Evolutionary conservation across 106 monocot genomes (phyloP).

Genomic region (Acorus gramineus): DNA sequence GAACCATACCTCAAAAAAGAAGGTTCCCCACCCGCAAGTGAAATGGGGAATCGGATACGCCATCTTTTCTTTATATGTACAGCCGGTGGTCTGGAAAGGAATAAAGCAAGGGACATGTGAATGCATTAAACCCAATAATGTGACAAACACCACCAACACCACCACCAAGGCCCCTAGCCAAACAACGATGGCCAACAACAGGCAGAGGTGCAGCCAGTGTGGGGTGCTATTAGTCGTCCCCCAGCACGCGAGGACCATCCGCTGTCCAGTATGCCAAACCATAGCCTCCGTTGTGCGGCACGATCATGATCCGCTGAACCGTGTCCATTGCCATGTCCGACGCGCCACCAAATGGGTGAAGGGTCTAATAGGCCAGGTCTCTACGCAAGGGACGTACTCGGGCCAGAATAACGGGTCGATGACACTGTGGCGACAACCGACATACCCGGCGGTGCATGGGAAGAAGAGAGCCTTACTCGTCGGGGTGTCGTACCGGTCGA

Average conservation of each 20-base stretch:
- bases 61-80: too few species aligned
- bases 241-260: slow-evolving; percentile 5
- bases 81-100: too few species aligned
- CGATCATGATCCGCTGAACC: not conserved
- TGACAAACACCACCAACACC: too few species aligned
- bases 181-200: not conserved
- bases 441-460: slow-evolving; percentile 20
- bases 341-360: slow-evolving; percentile 28
- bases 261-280: slow-evolving; percentile 26
- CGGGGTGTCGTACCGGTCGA: slow-evolving; percentile 31
- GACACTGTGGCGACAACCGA: slow-evolving; percentile 1
- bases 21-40: too few species aligned
- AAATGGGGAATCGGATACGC: too few species aligned
- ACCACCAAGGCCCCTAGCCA: too few species aligned
- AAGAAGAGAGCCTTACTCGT: slow-evolving; percentile 41
- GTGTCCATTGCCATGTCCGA: not conserved
- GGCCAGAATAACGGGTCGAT: not conserved
- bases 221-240: slow-evolving; percentile 12
- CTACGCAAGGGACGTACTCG: not conserved
- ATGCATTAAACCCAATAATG: too few species aligned
- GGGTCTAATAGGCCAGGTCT: slow-evolving; percentile 5
- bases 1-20: too few species aligned
- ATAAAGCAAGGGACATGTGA: too few species aligned
- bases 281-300: not conserved
- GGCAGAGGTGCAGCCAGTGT: slow-evolving; percentile 21